Evolutionary conservation across 257 asterid genomes (phyloP).

Genomic region (Ehretia macrophylla): DNA sequence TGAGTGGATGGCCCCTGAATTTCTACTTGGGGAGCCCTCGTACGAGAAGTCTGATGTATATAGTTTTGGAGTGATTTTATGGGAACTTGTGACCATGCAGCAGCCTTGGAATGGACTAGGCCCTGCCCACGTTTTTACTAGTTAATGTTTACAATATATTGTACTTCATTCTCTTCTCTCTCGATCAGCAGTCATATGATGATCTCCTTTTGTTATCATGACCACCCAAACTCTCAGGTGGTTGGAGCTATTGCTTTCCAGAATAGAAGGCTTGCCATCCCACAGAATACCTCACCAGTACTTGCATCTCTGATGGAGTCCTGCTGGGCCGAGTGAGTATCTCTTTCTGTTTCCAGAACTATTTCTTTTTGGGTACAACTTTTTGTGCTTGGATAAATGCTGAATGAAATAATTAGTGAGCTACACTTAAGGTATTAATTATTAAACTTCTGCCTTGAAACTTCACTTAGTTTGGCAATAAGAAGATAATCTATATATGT

Average conservation of each 20-base stretch:
- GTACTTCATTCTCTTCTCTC: background rate
- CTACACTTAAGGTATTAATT: too few species aligned
- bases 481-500: too few species aligned
- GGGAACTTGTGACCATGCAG: conserved; percentile 94
- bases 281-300: conserved; percentile 59
- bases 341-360: background rate
- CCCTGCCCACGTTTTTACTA: conserved; percentile 72
- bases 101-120: conserved; percentile 96
- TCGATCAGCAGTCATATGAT: background rate
- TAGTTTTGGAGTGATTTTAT: conserved; percentile 87
- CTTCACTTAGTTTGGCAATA: too few species aligned
- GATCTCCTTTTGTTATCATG: background rate
- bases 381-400: background rate
- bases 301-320: conserved; percentile 80
- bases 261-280: conserved; percentile 77
- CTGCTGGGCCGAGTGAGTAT: conserved; percentile 92
- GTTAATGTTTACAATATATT: background rate
- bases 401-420: too few species aligned
- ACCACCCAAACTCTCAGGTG: conserved; percentile 40
- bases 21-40: conserved; percentile 97
- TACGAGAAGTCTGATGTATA: conserved; percentile 91
- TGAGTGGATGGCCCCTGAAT: conserved; percentile 99
- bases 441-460: too few species aligned
- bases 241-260: conserved; percentile 99
- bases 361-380: background rate